phyloP scores from a whole-genome alignment of 805 yeast species.

The Candida boleticola region DNA sequence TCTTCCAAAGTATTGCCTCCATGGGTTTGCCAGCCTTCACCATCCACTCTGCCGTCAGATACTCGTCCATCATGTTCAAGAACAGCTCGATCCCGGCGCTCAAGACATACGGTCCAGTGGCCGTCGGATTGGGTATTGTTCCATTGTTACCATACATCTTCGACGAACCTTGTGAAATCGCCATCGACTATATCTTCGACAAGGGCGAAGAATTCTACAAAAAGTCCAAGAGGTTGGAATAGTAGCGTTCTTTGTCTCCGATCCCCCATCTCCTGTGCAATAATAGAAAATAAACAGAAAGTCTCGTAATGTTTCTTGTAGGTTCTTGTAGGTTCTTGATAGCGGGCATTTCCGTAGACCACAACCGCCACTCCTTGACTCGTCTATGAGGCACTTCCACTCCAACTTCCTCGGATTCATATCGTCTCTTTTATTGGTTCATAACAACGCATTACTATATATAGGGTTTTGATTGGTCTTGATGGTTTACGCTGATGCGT shows the following conservation, averaged over 20 bases:
- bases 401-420: too few relatives aligned
- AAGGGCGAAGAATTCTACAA: constrained; percentile 39
- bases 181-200: constrained; percentile 60
- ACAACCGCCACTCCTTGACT: too few relatives aligned
- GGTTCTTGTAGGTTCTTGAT: too few relatives aligned
- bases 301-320: too few relatives aligned
- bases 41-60: constrained; percentile 72
- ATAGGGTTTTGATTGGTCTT: too few relatives aligned
- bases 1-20: constrained; percentile 78
- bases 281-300: too few relatives aligned
- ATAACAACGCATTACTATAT: too few relatives aligned
- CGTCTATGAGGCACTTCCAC: too few relatives aligned
- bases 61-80: constrained; percentile 62
- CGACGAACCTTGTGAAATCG: constrained; percentile 79
- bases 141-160: constrained; percentile 76
- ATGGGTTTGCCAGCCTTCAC: constrained; percentile 89
- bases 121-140: constrained; percentile 71
- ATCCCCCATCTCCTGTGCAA: too few relatives aligned
- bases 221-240: constrained; percentile 1
- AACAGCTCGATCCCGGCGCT: constrained; percentile 47
- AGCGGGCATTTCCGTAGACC: too few relatives aligned
- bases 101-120: constrained; percentile 73
- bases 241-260: not conserved
- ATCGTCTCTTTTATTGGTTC: too few relatives aligned
- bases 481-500: too few relatives aligned